These are phyloP conservation scores for Torulaspora delbrueckii DNA, from an alignment of 805 yeast genomes.

Conservation along the genomic window DNA sequence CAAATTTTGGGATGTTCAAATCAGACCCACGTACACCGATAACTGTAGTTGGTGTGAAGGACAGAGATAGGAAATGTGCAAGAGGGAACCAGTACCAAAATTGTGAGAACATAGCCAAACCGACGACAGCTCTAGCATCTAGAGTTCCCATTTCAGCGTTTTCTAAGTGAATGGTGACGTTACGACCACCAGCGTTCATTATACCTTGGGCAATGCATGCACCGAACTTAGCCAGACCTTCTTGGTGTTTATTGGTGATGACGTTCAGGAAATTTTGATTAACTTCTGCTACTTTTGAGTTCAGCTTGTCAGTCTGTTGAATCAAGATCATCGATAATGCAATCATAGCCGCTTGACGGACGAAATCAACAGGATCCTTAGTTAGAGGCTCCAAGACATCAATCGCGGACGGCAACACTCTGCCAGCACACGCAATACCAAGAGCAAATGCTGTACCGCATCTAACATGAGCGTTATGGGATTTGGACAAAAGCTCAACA, in stretches of 20 bases:
- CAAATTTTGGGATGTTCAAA: slow-evolving; percentile 79
- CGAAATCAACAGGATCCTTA: slow-evolving; percentile 93
- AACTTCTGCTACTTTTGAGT: slow-evolving; percentile 73
- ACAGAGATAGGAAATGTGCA: slow-evolving; percentile 84
- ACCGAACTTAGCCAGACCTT: slow-evolving; percentile 95
- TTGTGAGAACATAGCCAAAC: slow-evolving; percentile 82
- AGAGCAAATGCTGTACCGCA: slow-evolving; percentile 97
- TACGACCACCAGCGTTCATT: slow-evolving; percentile 97
- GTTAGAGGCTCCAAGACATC: slow-evolving; percentile 90
- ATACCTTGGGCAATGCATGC: slow-evolving; percentile 97
- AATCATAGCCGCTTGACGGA: slow-evolving; percentile 94
- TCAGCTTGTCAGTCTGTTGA: slow-evolving; percentile 77
- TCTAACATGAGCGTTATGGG: slow-evolving; percentile 96
- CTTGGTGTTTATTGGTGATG: slow-evolving; percentile 86
- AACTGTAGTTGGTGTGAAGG: slow-evolving; percentile 88
- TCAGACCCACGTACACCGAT: slow-evolving; percentile 77
- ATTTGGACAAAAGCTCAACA: slow-evolving; percentile 86
- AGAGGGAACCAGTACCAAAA: slow-evolving; percentile 99
- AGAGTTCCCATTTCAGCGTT: slow-evolving; percentile 84
- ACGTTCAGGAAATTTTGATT: slow-evolving; percentile 70
- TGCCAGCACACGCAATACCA: slow-evolving; percentile 96
- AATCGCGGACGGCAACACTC: slow-evolving; percentile 80
- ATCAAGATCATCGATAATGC: slow-evolving; percentile 88
- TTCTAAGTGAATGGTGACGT: slow-evolving; percentile 89
- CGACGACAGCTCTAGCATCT: slow-evolving; percentile 87